Conservation (phyloP, 306 rosid genomes). For the Prunus mira region DNA sequence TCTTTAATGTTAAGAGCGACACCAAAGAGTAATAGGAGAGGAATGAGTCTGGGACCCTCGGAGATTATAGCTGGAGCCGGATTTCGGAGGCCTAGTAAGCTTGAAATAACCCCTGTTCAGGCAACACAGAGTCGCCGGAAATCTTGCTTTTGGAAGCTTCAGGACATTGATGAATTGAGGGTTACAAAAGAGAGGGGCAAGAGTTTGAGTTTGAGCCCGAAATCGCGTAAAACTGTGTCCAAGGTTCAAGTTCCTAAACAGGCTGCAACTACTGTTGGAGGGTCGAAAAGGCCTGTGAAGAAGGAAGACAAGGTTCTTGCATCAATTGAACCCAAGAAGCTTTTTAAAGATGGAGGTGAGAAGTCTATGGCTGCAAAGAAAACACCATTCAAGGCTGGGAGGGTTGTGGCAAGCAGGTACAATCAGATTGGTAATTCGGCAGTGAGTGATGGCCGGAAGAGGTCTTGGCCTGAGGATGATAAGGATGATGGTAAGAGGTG, state of each 20-base stretch:
- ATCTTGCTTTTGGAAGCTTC: constrained; percentile 74
- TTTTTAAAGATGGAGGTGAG: constrained; percentile 59
- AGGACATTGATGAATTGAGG: constrained; percentile 49
- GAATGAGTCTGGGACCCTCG: constrained; percentile 73
- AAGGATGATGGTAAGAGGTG: constrained; percentile 39
- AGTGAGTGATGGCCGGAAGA: constrained; percentile 51
- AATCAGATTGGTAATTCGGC: constrained; percentile 30
- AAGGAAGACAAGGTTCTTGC: constrained; percentile 46
- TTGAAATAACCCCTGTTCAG: constrained; percentile 49
- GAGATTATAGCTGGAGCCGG: constrained; percentile 53
- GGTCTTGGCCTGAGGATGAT: constrained; percentile 65
- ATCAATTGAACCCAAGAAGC: constrained; percentile 64
- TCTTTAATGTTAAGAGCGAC: constrained; percentile 23
- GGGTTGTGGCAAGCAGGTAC: constrained; percentile 83
- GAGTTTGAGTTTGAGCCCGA: constrained; percentile 51
- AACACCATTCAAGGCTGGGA: constrained; percentile 52
- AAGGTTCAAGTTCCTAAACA: constrained; percentile 41
- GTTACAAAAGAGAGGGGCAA: constrained; percentile 45
- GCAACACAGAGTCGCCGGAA: constrained; percentile 63
- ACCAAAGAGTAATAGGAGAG: constrained; percentile 48
- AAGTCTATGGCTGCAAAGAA: constrained; percentile 42
- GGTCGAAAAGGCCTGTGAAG: constrained; percentile 44
- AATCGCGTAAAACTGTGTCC: constrained; percentile 37
- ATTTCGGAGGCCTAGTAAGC: constrained; percentile 39
- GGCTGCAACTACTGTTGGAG: constrained; percentile 40